These are phyloP conservation scores for Elaeagnus macrophylla DNA, from an alignment of 306 rosid genomes.

Conservation along the genomic window DNA sequence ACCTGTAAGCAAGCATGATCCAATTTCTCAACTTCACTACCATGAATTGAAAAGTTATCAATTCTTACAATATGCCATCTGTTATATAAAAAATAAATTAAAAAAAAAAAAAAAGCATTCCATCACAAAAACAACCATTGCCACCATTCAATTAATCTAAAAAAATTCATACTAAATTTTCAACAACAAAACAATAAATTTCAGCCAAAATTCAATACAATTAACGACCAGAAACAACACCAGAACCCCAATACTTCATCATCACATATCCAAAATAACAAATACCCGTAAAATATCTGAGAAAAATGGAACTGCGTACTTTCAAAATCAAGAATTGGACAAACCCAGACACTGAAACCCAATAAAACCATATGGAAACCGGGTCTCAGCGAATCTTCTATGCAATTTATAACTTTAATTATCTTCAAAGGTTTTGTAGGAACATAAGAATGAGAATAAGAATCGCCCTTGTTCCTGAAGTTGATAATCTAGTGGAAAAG, in stretches of 20 bases:
- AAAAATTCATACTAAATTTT: background rate
- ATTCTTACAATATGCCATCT: slow-evolving; percentile 17
- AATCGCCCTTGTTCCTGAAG: background rate
- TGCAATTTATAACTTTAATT: background rate
- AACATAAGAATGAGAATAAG: background rate
- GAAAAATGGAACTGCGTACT: no score
- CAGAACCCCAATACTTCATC: no score
- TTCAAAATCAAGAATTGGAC: no score
- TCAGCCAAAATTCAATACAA: no score
- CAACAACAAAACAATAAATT: no score
- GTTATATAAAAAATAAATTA: slow-evolving; percentile 7
- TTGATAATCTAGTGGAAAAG: slow-evolving; percentile 16
- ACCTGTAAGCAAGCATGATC: slow-evolving; percentile 6
- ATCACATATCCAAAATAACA: no score
- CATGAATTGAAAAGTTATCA: slow-evolving; percentile 11
- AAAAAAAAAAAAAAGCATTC: slow-evolving; percentile 1
- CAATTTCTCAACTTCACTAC: slow-evolving; percentile 9
- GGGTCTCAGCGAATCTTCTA: no score
- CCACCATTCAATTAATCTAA: background rate
- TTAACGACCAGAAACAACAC: no score
- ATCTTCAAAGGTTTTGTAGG: no score
- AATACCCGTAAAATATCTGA: no score
- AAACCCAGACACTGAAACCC: no score
- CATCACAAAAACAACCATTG: slow-evolving; percentile 13
- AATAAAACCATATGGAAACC: no score